Conservation (phyloP, 1,139 yeast genomes). For the Taphrina wiesneri region DNA sequence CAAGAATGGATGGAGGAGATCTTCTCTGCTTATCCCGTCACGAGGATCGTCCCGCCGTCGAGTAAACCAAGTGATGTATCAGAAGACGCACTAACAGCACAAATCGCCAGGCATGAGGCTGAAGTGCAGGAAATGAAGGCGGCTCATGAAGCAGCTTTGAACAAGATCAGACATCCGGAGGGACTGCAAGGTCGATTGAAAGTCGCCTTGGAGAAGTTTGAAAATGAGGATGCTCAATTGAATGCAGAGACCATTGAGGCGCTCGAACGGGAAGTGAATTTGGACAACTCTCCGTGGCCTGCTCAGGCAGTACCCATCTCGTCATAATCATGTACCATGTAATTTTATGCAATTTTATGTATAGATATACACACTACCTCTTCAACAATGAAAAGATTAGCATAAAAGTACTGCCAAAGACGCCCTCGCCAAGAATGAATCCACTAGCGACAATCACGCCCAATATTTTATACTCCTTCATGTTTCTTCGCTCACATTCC, state of each 20-base stretch:
- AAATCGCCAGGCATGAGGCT: not conserved
- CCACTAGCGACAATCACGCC: slow-evolving; percentile 30
- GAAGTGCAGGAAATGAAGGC: slow-evolving; percentile 7
- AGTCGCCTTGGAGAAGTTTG: not conserved
- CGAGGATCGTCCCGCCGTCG: not conserved
- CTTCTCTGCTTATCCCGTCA: slow-evolving; percentile 36
- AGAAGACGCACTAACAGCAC: not conserved
- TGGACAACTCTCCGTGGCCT: not conserved
- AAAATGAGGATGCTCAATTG: not conserved
- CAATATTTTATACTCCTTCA: not conserved
- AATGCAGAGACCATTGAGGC: not conserved
- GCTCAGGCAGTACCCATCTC: not conserved
- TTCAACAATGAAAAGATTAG: slow-evolving; percentile 5
- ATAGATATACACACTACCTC: not conserved
- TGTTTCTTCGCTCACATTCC: slow-evolving; percentile 47
- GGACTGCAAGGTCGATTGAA: slow-evolving; percentile 13
- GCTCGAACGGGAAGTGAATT: not conserved
- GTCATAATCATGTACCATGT: not conserved
- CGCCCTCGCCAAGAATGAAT: slow-evolving; percentile 30
- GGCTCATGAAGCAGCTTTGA: not conserved
- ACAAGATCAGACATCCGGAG: not conserved
- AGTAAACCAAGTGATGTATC: not conserved
- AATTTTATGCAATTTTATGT: not conserved
- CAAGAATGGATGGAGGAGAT: slow-evolving; percentile 53
- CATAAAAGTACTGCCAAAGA: slow-evolving; percentile 20